Conservation (phyloP, 2,329 filamentous ascomycete genomes). For the Penicillium palitans region DNA sequence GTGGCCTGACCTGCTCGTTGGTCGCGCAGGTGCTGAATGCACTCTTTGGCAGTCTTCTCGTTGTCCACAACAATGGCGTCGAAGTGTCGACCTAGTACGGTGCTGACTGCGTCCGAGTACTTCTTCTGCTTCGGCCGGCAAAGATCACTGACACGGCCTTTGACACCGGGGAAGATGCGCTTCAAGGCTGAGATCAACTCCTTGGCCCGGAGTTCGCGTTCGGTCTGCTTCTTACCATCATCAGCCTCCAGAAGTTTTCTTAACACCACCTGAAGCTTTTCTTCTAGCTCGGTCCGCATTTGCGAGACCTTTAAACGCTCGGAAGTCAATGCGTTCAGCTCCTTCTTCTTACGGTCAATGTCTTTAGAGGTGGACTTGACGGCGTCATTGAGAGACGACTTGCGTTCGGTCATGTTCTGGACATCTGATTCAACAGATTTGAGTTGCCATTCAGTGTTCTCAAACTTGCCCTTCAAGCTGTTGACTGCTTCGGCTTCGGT, state of each 20-base stretch:
- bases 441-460: slow-evolving; percentile 70
- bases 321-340: slow-evolving; percentile 80
- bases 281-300: slow-evolving; percentile 82
- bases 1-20: slow-evolving; percentile 84
- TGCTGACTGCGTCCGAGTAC: slow-evolving; percentile 88
- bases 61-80: slow-evolving; percentile 94
- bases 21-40: slow-evolving; percentile 90
- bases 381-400: slow-evolving; percentile 59
- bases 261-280: slow-evolving; percentile 80
- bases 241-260: slow-evolving; percentile 82
- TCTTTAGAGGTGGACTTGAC: slow-evolving; percentile 71
- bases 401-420: slow-evolving; percentile 67
- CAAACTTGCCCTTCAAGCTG: slow-evolving; percentile 84
- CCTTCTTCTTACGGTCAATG: slow-evolving; percentile 86
- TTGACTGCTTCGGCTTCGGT: slow-evolving; percentile 89
- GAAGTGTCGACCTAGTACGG: slow-evolving; percentile 87
- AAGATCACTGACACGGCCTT: slow-evolving; percentile 83
- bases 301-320: slow-evolving; percentile 79
- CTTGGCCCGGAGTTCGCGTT: slow-evolving; percentile 74
- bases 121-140: slow-evolving; percentile 98
- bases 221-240: slow-evolving; percentile 79
- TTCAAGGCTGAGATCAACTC: slow-evolving; percentile 85
- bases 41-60: slow-evolving; percentile 90
- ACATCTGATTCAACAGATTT: slow-evolving; percentile 74
- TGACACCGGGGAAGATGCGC: slow-evolving; percentile 86